Base-by-base conservation (phyloP, 129 eudicot genomes). In the Deinandra increscens region DNA sequence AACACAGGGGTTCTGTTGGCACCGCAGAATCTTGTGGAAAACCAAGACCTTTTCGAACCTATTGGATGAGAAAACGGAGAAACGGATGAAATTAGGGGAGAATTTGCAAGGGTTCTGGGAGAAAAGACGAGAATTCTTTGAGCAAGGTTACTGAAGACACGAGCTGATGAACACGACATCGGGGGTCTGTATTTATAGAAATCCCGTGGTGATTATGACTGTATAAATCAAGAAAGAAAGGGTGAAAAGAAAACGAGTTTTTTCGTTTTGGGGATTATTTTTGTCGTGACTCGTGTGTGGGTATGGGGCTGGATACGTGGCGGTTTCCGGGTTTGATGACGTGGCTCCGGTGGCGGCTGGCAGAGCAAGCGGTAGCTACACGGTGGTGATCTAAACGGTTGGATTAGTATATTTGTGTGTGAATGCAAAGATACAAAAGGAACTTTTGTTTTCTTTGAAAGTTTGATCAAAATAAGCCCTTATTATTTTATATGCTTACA, bases 91-190 rank as follows among this genome's bases (percentile, higher is more conserved):
- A 39, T 12, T 37, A 39, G 56, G 0, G 36, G 69, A 12, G 74
- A 78, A 69, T 11, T 69, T 23, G 56, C 75, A 60, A 75, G 77
- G 81, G 78, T 61, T 45, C 9, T 34, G 3, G 41, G 64, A 5
- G 71, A 26, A 46, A 66, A 23, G 56, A 76, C 44, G 20, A 29
- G 10, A 76, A 42, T 56, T 58, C 62, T 33, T 23, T 46, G 58
- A 63, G 51, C 17, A 33, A 63, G 19, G 43, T 39, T 81, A 38
- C 14, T 56, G 68, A 51, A 69, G 5, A 78, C 66, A 31, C 77
- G 75, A 78, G 75, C 68, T 75, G 86, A 75, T 10, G 73, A 70
- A 77, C 66, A 64, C 17, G 65, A 75, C 85, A 84, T 87, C 42
- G 51, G 63, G 20, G 71, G 4, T 11, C 11, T 26, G 7, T 56